A percentile compares a stretch with the other conserved stretches of the same genome.
Conservation (phyloP, 192 early-diverging fungal genomes). For the Entomortierella lignicola region DNA sequence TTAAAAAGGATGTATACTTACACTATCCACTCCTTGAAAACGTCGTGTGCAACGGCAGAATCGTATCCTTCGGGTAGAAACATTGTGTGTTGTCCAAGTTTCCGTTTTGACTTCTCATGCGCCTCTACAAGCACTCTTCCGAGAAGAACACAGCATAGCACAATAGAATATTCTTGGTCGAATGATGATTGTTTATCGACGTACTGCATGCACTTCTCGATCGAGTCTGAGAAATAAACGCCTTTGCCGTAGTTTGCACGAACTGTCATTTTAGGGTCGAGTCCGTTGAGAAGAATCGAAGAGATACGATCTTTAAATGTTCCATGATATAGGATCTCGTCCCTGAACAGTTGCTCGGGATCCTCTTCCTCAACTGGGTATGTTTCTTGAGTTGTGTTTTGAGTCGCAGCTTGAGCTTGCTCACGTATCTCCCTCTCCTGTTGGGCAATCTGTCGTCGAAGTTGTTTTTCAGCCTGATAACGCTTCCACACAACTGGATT, state of each 20-base stretch:
- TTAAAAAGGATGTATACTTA: slow-evolving; percentile 19
- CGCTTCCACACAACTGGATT: slow-evolving; percentile 37
- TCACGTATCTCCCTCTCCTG: background rate
- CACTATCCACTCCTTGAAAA: slow-evolving; percentile 49
- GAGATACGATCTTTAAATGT: slow-evolving; percentile 10
- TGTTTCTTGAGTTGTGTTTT: background rate
- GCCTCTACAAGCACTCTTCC: slow-evolving; percentile 34
- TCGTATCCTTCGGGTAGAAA: slow-evolving; percentile 38
- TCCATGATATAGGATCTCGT: slow-evolving; percentile 46
- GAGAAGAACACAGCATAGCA: slow-evolving; percentile 37
- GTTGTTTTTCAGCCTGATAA: slow-evolving; percentile 34
- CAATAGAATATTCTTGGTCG: slow-evolving; percentile 33
- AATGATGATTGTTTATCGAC: slow-evolving; percentile 23
- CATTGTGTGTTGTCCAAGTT: slow-evolving; percentile 1
- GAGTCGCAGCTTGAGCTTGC: background rate
- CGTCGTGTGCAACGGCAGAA: slow-evolving; percentile 29
- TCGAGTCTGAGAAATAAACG: slow-evolving; percentile 41
- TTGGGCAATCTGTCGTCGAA: slow-evolving; percentile 16
- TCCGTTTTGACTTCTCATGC: slow-evolving; percentile 12
- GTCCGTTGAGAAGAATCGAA: slow-evolving; percentile 36
- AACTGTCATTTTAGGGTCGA: slow-evolving; percentile 36
- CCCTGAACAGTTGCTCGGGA: slow-evolving; percentile 22
- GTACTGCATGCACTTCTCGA: slow-evolving; percentile 54
- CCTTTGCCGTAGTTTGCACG: slow-evolving; percentile 47
- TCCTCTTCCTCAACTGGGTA: slow-evolving; percentile 12